Conservation (phyloP, 495 filamentous ascomycete genomes). For the Tuber melanosporum region DNA sequence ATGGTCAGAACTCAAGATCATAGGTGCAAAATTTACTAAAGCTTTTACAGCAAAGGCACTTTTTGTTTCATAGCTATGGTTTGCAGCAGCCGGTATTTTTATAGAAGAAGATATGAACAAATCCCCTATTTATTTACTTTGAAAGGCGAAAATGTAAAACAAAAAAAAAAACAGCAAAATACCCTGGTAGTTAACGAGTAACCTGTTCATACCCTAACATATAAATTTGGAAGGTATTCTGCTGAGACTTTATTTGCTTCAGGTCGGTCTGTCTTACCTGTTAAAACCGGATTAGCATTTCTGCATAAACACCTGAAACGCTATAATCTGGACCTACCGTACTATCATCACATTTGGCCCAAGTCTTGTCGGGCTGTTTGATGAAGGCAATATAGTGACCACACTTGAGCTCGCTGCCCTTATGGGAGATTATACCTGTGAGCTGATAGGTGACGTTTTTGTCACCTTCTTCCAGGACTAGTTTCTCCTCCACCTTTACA, state of each 20-base stretch:
- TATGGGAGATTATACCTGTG: conserved; percentile 29
- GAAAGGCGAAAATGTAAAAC: not conserved
- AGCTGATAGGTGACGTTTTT: conserved; percentile 21
- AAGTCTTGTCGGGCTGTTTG: conserved; percentile 30
- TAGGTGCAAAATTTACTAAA: not conserved
- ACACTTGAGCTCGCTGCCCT: conserved; percentile 18
- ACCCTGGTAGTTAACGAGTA: not conserved
- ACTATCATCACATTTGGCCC: conserved; percentile 34
- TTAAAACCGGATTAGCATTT: not conserved
- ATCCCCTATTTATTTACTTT: not conserved
- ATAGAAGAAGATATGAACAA: not conserved
- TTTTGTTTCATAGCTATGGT: not conserved
- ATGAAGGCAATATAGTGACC: conserved; percentile 39
- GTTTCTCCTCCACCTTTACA: conserved; percentile 24
- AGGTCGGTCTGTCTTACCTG: not conserved
- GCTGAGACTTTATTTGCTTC: not conserved
- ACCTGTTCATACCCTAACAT: conserved; percentile 6
- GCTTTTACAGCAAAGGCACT: too few species aligned
- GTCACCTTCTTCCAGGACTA: conserved; percentile 17
- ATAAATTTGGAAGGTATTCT: conserved; percentile 4
- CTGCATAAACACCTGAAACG: not conserved
- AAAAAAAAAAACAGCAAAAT: not conserved
- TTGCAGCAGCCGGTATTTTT: not conserved
- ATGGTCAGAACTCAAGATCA: not conserved
- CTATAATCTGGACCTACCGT: conserved; percentile 14